A percentile compares a stretch with the other conserved stretches of the same genome.
Conservation (phyloP, 371 early-diverging fungal species). For the Rhizomucor pusillus region DNA sequence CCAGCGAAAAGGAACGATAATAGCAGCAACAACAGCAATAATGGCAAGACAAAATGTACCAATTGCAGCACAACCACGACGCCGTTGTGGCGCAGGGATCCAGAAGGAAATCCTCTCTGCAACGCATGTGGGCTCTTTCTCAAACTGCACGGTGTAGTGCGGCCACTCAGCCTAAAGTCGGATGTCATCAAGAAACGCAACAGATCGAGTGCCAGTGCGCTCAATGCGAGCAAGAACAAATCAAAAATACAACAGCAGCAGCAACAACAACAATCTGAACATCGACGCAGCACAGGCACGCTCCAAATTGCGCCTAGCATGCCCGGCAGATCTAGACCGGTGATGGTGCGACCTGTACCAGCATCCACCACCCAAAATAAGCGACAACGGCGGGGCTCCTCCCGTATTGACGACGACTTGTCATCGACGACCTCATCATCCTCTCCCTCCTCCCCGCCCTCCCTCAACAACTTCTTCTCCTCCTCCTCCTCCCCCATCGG, state of each 20-base stretch:
- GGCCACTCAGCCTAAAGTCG: constrained; percentile 78
- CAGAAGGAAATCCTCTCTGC: constrained; percentile 63
- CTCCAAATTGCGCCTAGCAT: constrained; percentile 4
- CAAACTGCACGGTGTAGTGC: constrained; percentile 84
- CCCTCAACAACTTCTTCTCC: background rate
- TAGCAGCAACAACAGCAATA: constrained; percentile 1
- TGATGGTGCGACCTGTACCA: no score
- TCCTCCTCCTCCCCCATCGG: background rate
- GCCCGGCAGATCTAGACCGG: background rate
- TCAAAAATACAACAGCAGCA: background rate
- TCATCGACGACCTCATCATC: background rate
- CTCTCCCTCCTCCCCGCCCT: background rate
- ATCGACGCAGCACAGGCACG: constrained; percentile 2
- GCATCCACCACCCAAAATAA: no score
- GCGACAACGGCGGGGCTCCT: background rate
- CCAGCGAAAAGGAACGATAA: background rate
- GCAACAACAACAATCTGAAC: background rate
- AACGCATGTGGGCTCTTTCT: constrained; percentile 69
- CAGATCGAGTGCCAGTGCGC: constrained; percentile 30
- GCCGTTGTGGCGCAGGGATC: constrained; percentile 94
- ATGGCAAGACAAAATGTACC: constrained; percentile 56
- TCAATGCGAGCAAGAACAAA: constrained; percentile 1
- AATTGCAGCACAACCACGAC: constrained; percentile 92
- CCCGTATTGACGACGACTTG: background rate
- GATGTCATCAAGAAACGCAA: constrained; percentile 85